Evolutionary conservation across 2,329 filamentous ascomycete genomes (phyloP).

Genomic region (Penicillium aurantiogriseum): DNA sequence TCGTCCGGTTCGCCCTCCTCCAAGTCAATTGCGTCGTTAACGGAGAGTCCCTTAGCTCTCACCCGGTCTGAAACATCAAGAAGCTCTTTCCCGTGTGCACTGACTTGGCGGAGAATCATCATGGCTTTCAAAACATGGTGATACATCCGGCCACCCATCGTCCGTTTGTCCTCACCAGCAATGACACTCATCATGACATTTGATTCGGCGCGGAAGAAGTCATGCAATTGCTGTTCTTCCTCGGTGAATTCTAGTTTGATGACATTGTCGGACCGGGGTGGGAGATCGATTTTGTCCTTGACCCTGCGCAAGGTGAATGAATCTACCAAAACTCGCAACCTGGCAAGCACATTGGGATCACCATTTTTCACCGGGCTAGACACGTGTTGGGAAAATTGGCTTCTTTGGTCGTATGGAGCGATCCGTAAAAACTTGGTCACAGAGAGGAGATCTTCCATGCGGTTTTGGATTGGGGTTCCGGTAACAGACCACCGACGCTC

Average conservation of each 20-base stretch:
- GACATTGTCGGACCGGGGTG: constrained; percentile 69
- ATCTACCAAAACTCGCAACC: constrained; percentile 84
- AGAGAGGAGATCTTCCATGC: constrained; percentile 83
- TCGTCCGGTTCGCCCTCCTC: constrained; percentile 68
- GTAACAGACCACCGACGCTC: constrained; percentile 94
- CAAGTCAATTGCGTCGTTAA: constrained; percentile 82
- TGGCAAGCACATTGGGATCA: constrained; percentile 74
- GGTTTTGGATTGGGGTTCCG: constrained; percentile 92
- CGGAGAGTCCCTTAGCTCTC: constrained; percentile 75
- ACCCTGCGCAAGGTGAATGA: constrained; percentile 89
- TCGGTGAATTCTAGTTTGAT: constrained; percentile 71
- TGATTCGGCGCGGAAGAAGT: constrained; percentile 79
- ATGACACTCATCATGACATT: constrained; percentile 76
- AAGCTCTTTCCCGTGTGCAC: constrained; percentile 90
- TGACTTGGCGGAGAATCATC: constrained; percentile 81
- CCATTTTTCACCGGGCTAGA: constrained; percentile 82
- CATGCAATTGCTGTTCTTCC: constrained; percentile 75
- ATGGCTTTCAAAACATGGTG: constrained; percentile 92
- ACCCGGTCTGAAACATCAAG: constrained; percentile 80
- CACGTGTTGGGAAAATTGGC: constrained; percentile 75
- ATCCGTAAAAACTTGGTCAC: constrained; percentile 82
- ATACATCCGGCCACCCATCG: constrained; percentile 80
- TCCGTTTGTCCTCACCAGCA: constrained; percentile 61
- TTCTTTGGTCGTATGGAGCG: constrained; percentile 76
- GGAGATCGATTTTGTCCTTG: constrained; percentile 87